These are phyloP conservation scores for Aschersonia sp. DNA, from an alignment of 2,329 filamentous ascomycete genomes.

Conservation along the genomic window DNA sequence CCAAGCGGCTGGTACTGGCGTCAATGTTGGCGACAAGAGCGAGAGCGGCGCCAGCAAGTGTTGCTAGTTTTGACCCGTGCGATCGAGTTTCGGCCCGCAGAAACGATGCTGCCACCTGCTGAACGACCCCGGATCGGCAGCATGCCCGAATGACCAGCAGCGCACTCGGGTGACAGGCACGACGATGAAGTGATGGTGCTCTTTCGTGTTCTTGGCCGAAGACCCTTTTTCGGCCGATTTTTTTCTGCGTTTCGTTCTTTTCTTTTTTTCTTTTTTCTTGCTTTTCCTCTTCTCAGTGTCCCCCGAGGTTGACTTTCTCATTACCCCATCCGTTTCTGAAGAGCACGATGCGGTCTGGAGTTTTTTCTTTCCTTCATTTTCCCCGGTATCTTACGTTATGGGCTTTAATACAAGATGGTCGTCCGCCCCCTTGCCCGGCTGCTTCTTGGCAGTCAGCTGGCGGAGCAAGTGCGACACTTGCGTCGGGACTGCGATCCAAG, in stretches of 20 bases:
- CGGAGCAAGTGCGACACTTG: too few species aligned
- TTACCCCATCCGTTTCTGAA: conserved; percentile 10
- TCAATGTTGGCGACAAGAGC: conserved; percentile 54
- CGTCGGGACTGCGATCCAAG: too few species aligned
- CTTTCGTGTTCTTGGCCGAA: neutral
- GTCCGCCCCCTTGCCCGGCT: neutral
- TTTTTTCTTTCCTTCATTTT: conserved; percentile 20
- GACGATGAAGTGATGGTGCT: neutral
- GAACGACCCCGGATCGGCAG: neutral
- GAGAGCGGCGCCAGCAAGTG: conserved; percentile 53
- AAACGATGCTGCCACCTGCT: neutral
- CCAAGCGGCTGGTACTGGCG: conserved; percentile 39
- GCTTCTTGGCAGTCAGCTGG: too few species aligned
- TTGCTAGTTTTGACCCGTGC: neutral
- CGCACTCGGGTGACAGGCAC: neutral
- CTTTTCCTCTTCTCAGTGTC: conserved; percentile 8
- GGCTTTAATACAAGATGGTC: conserved; percentile 24
- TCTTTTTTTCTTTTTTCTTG: conserved; percentile 1
- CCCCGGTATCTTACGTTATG: conserved; percentile 10
- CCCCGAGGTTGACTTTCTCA: conserved; percentile 8
- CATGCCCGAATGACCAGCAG: neutral
- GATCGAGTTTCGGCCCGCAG: neutral
- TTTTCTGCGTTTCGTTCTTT: neutral
- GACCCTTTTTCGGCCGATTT: neutral
- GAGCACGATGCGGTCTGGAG: conserved; percentile 31